A percentile compares a stretch with the other conserved stretches of the same genome.
Conservation (phyloP, 225 moss, liverwort and hornwort genomes). For the Pseudoscleropodium purum region DNA sequence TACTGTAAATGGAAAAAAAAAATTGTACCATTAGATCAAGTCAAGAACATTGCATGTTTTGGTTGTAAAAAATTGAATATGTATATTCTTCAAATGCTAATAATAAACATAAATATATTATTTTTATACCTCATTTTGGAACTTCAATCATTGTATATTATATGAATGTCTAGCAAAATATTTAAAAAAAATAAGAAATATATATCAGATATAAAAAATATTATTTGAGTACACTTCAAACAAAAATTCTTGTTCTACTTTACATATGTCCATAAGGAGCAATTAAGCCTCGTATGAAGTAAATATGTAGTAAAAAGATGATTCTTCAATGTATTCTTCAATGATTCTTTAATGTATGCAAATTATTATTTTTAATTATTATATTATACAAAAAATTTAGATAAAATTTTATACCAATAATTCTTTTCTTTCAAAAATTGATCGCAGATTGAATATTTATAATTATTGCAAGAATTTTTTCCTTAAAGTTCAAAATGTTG, state of each 20-base stretch:
- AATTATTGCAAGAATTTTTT: neutral
- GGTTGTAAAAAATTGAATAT: neutral
- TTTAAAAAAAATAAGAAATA: accelerated
- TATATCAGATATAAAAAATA: neutral
- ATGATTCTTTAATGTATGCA: no score
- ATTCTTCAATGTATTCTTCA: neutral
- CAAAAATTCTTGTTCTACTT: neutral
- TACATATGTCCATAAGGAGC: accelerated
- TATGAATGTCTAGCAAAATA: neutral
- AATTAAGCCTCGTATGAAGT: neutral
- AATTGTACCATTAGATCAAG: neutral
- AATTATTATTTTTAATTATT: no score
- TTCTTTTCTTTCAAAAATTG: neutral
- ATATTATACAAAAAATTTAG: no score
- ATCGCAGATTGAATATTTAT: neutral
- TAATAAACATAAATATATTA: neutral
- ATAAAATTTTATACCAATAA: neutral
- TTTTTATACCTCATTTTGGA: neutral
- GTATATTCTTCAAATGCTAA: neutral
- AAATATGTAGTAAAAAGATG: neutral
- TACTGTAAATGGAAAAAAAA: neutral
- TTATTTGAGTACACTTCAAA: neutral
- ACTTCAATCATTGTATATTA: neutral
- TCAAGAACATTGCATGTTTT: neutral
- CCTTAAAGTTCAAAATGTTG: neutral